Base-by-base conservation (phyloP, 306 rosid genomes). In the Rosa rugosa region DNA sequence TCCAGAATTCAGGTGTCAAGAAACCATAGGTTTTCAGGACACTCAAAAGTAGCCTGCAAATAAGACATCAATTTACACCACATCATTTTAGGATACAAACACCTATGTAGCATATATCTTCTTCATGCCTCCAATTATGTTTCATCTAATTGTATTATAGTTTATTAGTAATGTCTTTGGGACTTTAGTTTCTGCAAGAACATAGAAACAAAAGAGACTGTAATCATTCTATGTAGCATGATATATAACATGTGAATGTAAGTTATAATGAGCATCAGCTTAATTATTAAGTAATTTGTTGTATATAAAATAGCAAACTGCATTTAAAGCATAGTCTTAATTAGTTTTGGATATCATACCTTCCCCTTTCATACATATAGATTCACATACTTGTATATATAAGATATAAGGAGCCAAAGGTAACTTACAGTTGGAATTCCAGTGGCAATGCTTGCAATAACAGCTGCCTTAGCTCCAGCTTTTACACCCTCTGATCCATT, bases 401-500 rank as follows among this genome's bases (percentile, higher is more conserved):
- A 49, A 2, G 22, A 7, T 5, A 1, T 8, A 5, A 5, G 1
- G 25, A 69, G 73, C 36, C 73, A 41, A 13, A 41, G 69, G 63
- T 22, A 67, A 73, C 87, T 88, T 75, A 93, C 97, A 54, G 98
- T 93, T 82, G 99, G 98, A 82, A 95, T 90, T 75, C 98, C 99
- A 84, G 93, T 89, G 77, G 96, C 99, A 85, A 95, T 82, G 69
- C 82, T 83, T n/a, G 99, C 99, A 71, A 88, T 80, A 40, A 87
- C 86, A 77, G 99, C 99, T 79, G 98, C 99, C 83, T 91, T 92
- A 20, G 92, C 97, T 87, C 99, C 98, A 25, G 99, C 96, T 74
- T 91, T 90, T 68, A 87, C 99, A 60, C 98, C 98, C 87, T 95
- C 99, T 92, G 89, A 85, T 70, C 60, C 74, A 74, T 34, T 11